Percentiles rank a stretch among this genome's conserved stretches.
Evolutionary conservation across 2,329 filamentous ascomycete species (phyloP).

Genomic region (Alternaria alternata): DNA sequence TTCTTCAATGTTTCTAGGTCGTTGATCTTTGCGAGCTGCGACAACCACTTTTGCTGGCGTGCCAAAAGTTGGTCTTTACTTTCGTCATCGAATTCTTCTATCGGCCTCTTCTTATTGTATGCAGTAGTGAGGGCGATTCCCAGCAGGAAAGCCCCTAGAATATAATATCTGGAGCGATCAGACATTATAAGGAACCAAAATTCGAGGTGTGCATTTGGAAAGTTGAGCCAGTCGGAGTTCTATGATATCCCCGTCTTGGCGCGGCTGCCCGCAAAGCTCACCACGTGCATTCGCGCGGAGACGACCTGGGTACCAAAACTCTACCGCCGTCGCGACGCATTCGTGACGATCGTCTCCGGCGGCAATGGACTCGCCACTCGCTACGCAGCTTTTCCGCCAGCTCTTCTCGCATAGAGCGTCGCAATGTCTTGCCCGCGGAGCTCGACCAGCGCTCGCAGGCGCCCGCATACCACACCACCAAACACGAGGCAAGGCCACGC

Average conservation of each 20-base stretch:
- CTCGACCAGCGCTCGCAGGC: constrained; percentile 49
- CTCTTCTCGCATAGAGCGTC: constrained; percentile 78
- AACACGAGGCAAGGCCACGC: constrained; percentile 42
- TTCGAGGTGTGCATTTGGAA: constrained; percentile 1
- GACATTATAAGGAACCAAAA: constrained; percentile 36
- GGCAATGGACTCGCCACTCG: constrained; percentile 81
- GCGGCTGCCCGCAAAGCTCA: constrained; percentile 30
- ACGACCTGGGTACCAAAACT: constrained; percentile 18
- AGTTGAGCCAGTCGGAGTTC: constrained; percentile 29
- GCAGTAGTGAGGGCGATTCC: constrained; percentile 72
- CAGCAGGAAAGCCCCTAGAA: constrained; percentile 76
- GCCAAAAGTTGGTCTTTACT: constrained; percentile 26
- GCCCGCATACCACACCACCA: constrained; percentile 40
- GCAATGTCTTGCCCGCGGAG: constrained; percentile 59
- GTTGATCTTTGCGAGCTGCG: constrained; percentile 34
- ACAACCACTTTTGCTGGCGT: constrained; percentile 30
- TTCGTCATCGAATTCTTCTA: constrained; percentile 25
- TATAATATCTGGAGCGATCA: constrained; percentile 61
- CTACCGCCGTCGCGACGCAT: constrained; percentile 22
- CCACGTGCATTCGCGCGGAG: constrained; percentile 34
- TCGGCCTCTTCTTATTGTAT: constrained; percentile 30
- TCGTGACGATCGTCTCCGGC: constrained; percentile 21
- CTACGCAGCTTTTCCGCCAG: constrained; percentile 82
- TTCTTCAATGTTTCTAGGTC: constrained; percentile 37
- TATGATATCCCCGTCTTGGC: constrained; percentile 39